phyloP scores from a whole-genome alignment of 2,329 filamentous ascomycete genomes.

The Cladophialophora chaetospira region DNA sequence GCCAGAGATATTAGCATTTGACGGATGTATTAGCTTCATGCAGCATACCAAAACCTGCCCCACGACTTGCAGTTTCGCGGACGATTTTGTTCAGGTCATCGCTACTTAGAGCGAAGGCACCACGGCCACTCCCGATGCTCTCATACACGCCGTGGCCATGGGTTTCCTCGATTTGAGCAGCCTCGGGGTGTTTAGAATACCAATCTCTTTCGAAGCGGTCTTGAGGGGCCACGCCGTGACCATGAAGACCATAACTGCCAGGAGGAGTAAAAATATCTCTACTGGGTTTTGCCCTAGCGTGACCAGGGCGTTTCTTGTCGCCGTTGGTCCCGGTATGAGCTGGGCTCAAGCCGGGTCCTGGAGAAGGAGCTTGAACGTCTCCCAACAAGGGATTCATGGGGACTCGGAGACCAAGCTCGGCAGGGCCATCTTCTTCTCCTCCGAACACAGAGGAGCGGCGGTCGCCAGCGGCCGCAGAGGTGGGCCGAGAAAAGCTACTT shows the following conservation, averaged over 20 bases:
- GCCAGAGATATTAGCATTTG: slow-evolving; percentile 31
- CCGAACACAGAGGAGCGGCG: slow-evolving; percentile 59
- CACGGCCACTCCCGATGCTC: slow-evolving; percentile 60
- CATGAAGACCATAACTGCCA: slow-evolving; percentile 90
- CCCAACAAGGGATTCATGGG: slow-evolving; percentile 92
- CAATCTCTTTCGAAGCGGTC: slow-evolving; percentile 90
- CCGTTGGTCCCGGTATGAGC: slow-evolving; percentile 28
- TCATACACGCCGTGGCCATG: slow-evolving; percentile 60
- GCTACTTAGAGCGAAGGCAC: slow-evolving; percentile 83
- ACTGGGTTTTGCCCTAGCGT: slow-evolving; percentile 71
- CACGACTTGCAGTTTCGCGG: slow-evolving; percentile 62
- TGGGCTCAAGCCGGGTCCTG: slow-evolving; percentile 57
- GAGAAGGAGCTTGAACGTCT: slow-evolving; percentile 93
- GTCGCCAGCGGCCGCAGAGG: slow-evolving; percentile 48
- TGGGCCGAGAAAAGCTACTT: slow-evolving; percentile 58
- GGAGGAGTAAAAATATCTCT: slow-evolving; percentile 73
- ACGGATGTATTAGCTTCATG: slow-evolving; percentile 5
- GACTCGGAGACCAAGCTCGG: slow-evolving; percentile 87
- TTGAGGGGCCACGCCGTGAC: slow-evolving; percentile 73
- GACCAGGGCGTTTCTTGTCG: slow-evolving; percentile 55
- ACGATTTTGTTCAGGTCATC: slow-evolving; percentile 91
- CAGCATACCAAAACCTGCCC: slow-evolving; percentile 55
- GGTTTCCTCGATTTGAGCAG: slow-evolving; percentile 70
- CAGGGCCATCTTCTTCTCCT: slow-evolving; percentile 83
- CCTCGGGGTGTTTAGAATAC: slow-evolving; percentile 88